A percentile compares a stretch with the other conserved stretches of the same genome.
Evolutionary conservation across 2,329 filamentous ascomycete genomes (phyloP).

Genomic region (Colletotrichum neosansevieriae): DNA sequence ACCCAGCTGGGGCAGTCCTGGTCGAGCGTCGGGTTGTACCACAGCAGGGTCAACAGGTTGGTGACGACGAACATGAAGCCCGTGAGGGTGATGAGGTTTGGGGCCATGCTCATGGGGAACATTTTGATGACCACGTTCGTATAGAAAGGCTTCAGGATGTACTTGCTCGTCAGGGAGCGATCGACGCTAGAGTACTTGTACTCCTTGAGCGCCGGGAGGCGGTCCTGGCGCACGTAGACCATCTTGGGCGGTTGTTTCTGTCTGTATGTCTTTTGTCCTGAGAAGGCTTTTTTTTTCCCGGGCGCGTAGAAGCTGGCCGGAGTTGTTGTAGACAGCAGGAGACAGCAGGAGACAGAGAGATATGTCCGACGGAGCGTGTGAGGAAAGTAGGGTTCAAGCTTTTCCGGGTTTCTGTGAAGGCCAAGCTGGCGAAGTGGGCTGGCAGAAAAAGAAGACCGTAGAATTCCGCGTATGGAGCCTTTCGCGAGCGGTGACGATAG

Average conservation of each 20-base stretch:
- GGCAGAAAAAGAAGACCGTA: conserved; percentile 26
- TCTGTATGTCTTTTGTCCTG: neutral
- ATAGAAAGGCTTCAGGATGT: conserved; percentile 98
- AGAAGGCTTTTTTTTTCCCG: no score
- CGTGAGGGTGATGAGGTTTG: conserved; percentile 86
- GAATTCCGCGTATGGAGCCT: conserved; percentile 23
- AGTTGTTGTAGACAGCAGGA: neutral
- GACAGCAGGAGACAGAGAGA: no score
- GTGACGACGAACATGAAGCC: conserved; percentile 90
- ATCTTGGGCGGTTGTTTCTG: conserved; percentile 62
- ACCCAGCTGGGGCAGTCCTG: conserved; percentile 96
- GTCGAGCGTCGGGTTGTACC: conserved; percentile 95
- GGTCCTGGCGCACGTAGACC: conserved; percentile 95
- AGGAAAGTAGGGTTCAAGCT: conserved; percentile 2
- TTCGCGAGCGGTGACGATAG: conserved; percentile 36
- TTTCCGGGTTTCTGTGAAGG: conserved; percentile 28
- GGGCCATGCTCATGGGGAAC: conserved; percentile 96
- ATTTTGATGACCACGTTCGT: conserved; percentile 92
- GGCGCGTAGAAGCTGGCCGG: no score
- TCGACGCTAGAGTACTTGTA: conserved; percentile 98
- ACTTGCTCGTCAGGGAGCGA: conserved; percentile 88
- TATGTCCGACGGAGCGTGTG: no score
- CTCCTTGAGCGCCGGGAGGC: conserved; percentile 87
- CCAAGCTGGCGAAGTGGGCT: conserved; percentile 26
- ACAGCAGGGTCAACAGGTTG: conserved; percentile 92